Evolutionary conservation across 108 stramenopile species (phyloP).

Genomic region (Skeletonema menzelii): DNA sequence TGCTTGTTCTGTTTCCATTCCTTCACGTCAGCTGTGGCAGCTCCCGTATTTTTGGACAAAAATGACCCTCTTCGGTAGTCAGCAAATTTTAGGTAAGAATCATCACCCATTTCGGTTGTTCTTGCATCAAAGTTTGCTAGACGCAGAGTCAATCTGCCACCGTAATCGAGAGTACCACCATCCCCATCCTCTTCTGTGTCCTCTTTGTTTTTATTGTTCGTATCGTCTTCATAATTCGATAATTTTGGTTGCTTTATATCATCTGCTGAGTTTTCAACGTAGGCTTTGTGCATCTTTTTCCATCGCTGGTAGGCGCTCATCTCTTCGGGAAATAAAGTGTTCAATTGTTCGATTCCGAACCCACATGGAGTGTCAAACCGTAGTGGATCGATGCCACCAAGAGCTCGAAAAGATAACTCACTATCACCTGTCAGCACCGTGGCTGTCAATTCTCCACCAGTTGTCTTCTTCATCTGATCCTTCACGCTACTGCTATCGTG

Average conservation of each 20-base stretch:
- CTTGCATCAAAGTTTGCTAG: conserved; percentile 77
- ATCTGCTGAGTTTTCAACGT: conserved; percentile 33
- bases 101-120: conserved; percentile 65
- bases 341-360: conserved; percentile 65
- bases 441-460: conserved; percentile 9
- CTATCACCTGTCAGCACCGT: conserved; percentile 31
- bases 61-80: conserved; percentile 74
- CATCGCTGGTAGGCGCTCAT: conserved; percentile 78
- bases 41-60: conserved; percentile 34
- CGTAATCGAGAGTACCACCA: conserved; percentile 6
- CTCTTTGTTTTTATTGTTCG: background rate
- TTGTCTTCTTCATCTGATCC: conserved; percentile 12
- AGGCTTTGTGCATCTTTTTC: conserved; percentile 76
- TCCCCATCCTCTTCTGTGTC: conserved; percentile 19
- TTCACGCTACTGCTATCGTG: conserved; percentile 13
- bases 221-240: background rate
- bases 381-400: conserved; percentile 46
- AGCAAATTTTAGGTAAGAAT: conserved; percentile 69
- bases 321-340: conserved; percentile 76
- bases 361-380: conserved; percentile 55
- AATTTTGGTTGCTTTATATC: background rate
- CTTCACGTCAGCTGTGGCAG: conserved; percentile 19
- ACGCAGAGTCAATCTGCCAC: conserved; percentile 51
- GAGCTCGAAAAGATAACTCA: conserved; percentile 56
- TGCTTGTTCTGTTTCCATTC: conserved; percentile 48